Base-by-base conservation (phyloP, 148 eudicot species). In the Talinum fruticosum region DNA sequence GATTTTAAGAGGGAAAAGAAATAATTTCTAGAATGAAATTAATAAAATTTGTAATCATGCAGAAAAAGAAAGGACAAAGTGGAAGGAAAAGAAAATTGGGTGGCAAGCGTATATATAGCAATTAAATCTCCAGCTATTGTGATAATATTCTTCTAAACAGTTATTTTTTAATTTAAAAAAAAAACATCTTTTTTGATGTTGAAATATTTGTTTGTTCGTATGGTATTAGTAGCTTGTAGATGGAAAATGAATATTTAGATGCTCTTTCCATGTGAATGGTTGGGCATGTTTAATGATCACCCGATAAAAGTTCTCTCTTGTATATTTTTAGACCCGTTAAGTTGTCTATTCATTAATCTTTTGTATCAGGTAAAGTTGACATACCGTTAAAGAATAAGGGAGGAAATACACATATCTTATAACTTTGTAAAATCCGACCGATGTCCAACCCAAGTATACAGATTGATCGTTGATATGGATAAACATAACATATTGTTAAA, bases 81-180 rank as follows among this genome's bases (percentile, higher is more conserved):
- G 24, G 69, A 62, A 76, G 53, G 15, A 44, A 76, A 80, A 54
- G 65, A 32, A 80, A 75, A 61, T 68, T 57, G 68, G 79, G 64
- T 75, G 66, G 76, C 76, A 41, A 69, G 64, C 71, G 23, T 66
- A 34, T 37, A 21, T 69, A 75, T 69, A 30, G 34, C 71, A 75
- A 69, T 44, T 18, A 62, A 76, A 28, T 80, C 62, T 75, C 83
- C 83, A 80, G 83, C 83, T 80, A 76, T 59, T n/a, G 28, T 75
- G 64, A 80, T 21, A 21, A 75, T 80, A 80, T 80, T 80, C 79
- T 75, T 75, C 18, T 44, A 57, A 80, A 19, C 47, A 70, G 71
- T 70, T 76, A 29, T 69, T 71, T 12, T 54, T 23, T 21, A 2
- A 10, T 3, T 49, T 4, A 10, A 41, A 41, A 41, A 41, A 41